Evolutionary conservation across 495 filamentous ascomycete genomes (phyloP), one percentile per base, ranked within the genome.

Genomic region (Penicillium ucsense): DNA sequence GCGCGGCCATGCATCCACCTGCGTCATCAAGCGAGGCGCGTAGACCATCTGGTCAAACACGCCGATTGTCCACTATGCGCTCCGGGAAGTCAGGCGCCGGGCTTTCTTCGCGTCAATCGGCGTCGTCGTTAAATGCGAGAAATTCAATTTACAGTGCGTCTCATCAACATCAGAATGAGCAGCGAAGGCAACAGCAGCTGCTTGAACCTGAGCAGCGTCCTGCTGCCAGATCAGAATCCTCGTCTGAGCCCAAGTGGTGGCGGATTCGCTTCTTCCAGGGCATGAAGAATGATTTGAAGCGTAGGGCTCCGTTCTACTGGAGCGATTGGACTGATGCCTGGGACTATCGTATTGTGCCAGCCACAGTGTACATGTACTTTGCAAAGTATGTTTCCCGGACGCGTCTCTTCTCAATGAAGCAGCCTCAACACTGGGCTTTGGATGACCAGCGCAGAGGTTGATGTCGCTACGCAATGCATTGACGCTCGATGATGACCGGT

Each of bases 321-420:
- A 85, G 79, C 61, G 87, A 92, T 65, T 89, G 83, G 84, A 73
- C 66, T 31, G 87, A 91, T 68, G 87, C 86, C 3, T 89, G 84
- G 85, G 80, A 89, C 61, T 92, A 92, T 67, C 77, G 87, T 33
- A 82, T 89, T 35, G 72, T 92, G 30, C 85, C 87, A 33, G 84
- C 83, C 29, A 89, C 86, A 33, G 73, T 92, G 40, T 89, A 89
- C 64, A 92, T 89, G 85, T 91, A 88, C 66, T 91, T 90, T 73
- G 87, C 85, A 29, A 90, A 90, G 86, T 89, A 71, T 57, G 80
- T 49, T 40, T 9, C 34, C 49, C 29, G 30, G 6, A 28, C 12
- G 32, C 35, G 34, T 40, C 10, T 43, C 31, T 32, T 29, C n/a
- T n/a, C 27, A 7, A 31, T n/a, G 41, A 9, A 20, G 20, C 20